Percentiles rank a stretch among this genome's conserved stretches.
These are phyloP conservation scores for Auricularia sp. DNA, from an alignment of 768 basidiomycete genomes.

Conservation along the genomic window DNA sequence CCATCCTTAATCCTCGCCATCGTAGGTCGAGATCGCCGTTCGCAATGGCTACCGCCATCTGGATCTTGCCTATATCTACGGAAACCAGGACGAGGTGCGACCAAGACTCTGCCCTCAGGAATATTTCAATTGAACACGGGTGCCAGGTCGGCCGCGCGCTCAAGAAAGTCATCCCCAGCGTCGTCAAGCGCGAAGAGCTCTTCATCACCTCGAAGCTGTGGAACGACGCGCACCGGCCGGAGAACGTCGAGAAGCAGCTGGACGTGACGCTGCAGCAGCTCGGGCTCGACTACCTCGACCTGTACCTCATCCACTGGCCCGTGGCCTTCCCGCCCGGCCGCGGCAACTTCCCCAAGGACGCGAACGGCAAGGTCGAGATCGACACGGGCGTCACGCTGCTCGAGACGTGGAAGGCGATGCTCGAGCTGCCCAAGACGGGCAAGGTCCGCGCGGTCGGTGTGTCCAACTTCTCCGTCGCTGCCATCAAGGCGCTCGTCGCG, in stretches of 20 bases:
- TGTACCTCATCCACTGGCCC: conserved; percentile 80
- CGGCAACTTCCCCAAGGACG: conserved; percentile 40
- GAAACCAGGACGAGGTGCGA: conserved; percentile 59
- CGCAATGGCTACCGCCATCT: conserved; percentile 74
- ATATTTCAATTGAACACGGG: background rate
- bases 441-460: conserved; percentile 74
- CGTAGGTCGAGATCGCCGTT: conserved; percentile 66
- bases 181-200: conserved; percentile 71
- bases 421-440: conserved; percentile 51
- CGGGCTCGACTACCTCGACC: conserved; percentile 66
- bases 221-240: conserved; percentile 63
- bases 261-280: conserved; percentile 68
- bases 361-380: conserved; percentile 35
- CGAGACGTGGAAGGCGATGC: conserved; percentile 79
- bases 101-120: background rate
- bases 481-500: conserved; percentile 56
- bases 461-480: conserved; percentile 65
- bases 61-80: conserved; percentile 75
- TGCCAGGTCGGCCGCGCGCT: conserved; percentile 52
- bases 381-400: conserved; percentile 51
- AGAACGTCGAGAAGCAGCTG: conserved; percentile 60
- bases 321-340: conserved; percentile 53
- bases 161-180: conserved; percentile 66
- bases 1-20: background rate
- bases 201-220: conserved; percentile 79